Evolutionary conservation across 75 land plant species (phyloP), one percentile per base, ranked within the genome.

Genomic region (Picea sitchensis): DNA sequence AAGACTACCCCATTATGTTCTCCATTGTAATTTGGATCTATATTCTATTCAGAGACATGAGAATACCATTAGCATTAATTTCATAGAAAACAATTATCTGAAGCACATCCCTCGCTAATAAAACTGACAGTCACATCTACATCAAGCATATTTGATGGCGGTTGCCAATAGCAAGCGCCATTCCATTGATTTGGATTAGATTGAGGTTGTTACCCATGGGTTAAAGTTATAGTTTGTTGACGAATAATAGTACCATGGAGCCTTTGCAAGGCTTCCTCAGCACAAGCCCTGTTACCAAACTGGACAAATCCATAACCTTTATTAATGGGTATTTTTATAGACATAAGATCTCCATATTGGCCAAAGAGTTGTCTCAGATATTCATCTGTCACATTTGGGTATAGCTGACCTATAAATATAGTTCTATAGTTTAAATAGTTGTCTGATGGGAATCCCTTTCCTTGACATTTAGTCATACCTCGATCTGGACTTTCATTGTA

Each of bases 231-330:
- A 63, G 82, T 86, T 77, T 91, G 92, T 76, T 90, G 90, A 34
- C 96, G 96, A 21, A 95, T 78, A 51, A 81, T 80, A n/a, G 92
- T 87, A 5, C 96, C 96, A 81, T 95, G 92, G 36, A 95, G 71
- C 36, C 79, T 75, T 58, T 82, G 78, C 82, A 95, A 51, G 12
- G 96, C 98, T 75, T 91, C 91, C 84, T 95, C 96, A 61, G 98
- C 98, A 83, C 78, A 81, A 51, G 90, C 74, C 99, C 97, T 90
- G 67, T 87, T 81, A n/a, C 84, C 84, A 84, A 92, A 96, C 81
- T 94, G 99, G 3, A 94, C 99, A 84, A 96, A 96, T 11, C 99
- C 99, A 84, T 97, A 96, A 73, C 91, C 93, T 80, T 96, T 96
- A 9, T 95, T 93, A 84, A 81, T 87, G 80, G 99, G 99, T 76